These are phyloP conservation scores for Aspergillus fumigatus DNA, from an alignment of 2,329 filamentous ascomycete genomes.

Conservation along the genomic window DNA sequence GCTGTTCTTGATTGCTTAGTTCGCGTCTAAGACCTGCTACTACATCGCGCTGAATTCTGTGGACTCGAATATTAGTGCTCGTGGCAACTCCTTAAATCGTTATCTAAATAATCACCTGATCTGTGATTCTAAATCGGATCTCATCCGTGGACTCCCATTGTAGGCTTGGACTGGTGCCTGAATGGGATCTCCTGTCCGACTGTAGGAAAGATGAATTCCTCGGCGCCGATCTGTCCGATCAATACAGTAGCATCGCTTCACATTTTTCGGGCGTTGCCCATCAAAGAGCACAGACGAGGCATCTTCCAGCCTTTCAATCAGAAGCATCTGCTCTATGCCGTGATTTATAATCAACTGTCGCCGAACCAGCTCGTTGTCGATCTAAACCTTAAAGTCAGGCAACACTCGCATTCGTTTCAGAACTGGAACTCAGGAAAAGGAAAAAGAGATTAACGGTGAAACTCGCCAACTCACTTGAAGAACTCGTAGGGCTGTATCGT, in stretches of 20 bases:
- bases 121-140: slow-evolving; percentile 67
- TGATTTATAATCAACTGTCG: slow-evolving; percentile 81
- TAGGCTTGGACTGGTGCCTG: slow-evolving; percentile 52
- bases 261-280: slow-evolving; percentile 60
- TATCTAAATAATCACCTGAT: slow-evolving; percentile 44
- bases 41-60: slow-evolving; percentile 43
- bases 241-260: slow-evolving; percentile 61
- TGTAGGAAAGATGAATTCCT: slow-evolving; percentile 57
- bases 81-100: background rate
- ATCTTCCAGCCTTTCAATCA: slow-evolving; percentile 64
- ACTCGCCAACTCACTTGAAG: slow-evolving; percentile 50
- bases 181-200: slow-evolving; percentile 45
- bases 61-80: slow-evolving; percentile 3
- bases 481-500: slow-evolving; percentile 74
- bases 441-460: background rate
- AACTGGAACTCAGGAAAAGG: background rate
- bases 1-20: slow-evolving; percentile 48
- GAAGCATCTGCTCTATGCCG: slow-evolving; percentile 75
- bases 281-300: slow-evolving; percentile 67
- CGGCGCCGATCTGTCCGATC: slow-evolving; percentile 60
- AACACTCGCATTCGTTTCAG: background rate
- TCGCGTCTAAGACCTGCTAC: slow-evolving; percentile 54
- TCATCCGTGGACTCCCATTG: slow-evolving; percentile 64
- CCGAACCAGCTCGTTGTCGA: slow-evolving; percentile 73
- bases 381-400: slow-evolving; percentile 42